These are phyloP conservation scores for Postia placenta DNA, from an alignment of 768 basidiomycete species.

Conservation along the genomic window DNA sequence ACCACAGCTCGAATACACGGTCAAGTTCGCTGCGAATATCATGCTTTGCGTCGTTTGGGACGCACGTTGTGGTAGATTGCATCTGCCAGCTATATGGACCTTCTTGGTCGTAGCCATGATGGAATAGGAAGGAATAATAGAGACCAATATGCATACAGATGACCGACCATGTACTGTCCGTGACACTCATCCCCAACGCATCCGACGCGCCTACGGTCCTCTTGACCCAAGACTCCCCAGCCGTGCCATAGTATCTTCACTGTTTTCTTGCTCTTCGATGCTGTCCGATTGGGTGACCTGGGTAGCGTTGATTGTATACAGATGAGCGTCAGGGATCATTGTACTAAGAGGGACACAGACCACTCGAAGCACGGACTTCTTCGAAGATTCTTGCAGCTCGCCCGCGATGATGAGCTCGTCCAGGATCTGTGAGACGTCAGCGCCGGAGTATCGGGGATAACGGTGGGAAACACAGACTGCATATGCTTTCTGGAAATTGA, in stretches of 20 bases:
- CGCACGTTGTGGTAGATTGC: too few relatives aligned
- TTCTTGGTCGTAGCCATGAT: too few relatives aligned
- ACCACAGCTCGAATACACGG: neutral
- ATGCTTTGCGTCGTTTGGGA: too few relatives aligned
- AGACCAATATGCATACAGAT: neutral
- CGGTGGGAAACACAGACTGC: conserved; percentile 42
- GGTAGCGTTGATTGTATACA: neutral
- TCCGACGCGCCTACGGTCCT: conserved; percentile 28
- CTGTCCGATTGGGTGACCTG: conserved; percentile 84
- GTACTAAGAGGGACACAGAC: conserved; percentile 27
- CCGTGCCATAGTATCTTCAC: conserved; percentile 75
- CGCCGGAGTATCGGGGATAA: neutral
- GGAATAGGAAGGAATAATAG: too few relatives aligned
- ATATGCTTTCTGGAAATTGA: conserved; percentile 97
- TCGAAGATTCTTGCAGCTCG: conserved; percentile 90
- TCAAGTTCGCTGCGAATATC: neutral
- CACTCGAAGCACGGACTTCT: conserved; percentile 59
- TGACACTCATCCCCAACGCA: too few relatives aligned
- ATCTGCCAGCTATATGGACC: too few relatives aligned
- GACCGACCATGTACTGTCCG: neutral
- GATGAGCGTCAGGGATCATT: neutral
- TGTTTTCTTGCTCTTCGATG: conserved; percentile 80
- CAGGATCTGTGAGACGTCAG: conserved; percentile 50
- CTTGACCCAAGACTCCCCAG: conserved; percentile 52
- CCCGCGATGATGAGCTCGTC: conserved; percentile 94